These are phyloP conservation scores for Eucalyptus sp. DNA, from an alignment of 345 rosid genomes.

Conservation along the genomic window DNA sequence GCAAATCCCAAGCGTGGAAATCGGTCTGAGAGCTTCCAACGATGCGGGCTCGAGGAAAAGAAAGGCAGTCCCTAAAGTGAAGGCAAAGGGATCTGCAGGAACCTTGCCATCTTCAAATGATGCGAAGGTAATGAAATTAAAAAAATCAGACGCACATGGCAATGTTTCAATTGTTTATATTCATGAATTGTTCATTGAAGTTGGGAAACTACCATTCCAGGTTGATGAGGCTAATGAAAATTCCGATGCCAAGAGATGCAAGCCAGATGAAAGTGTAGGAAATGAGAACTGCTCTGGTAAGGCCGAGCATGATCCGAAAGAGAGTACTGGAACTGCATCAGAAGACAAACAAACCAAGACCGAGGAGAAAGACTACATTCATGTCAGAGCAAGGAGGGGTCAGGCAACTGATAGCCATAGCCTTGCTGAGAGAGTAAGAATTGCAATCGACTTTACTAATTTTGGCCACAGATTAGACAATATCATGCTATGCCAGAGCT, in stretches of 20 bases:
- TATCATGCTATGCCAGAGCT: background rate
- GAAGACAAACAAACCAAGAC: slow-evolving; percentile 5
- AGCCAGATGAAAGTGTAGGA: slow-evolving; percentile 7
- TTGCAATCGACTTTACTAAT: background rate
- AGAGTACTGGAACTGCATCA: background rate
- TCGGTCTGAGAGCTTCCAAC: slow-evolving; percentile 1
- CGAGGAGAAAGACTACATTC: slow-evolving; percentile 52
- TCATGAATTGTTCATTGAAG: background rate
- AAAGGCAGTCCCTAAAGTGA: slow-evolving; percentile 30
- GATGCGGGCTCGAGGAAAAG: slow-evolving; percentile 54
- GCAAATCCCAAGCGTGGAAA: slow-evolving; percentile 15
- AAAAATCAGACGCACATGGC: background rate
- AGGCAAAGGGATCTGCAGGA: background rate
- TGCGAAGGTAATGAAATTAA: background rate
- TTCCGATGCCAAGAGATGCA: slow-evolving; percentile 20
- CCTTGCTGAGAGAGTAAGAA: slow-evolving; percentile 46
- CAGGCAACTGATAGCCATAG: slow-evolving; percentile 62
- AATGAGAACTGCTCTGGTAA: slow-evolving; percentile 2
- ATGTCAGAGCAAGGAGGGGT: slow-evolving; percentile 83
- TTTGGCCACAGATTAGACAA: background rate
- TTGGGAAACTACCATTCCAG: slow-evolving; percentile 2
- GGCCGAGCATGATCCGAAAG: slow-evolving; percentile 19
- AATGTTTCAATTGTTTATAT: background rate
- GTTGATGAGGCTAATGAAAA: slow-evolving; percentile 21
- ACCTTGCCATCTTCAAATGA: background rate